Evolutionary conservation across 2,329 filamentous ascomycete species (phyloP).

Genomic region (Zopfia rhizophila): DNA sequence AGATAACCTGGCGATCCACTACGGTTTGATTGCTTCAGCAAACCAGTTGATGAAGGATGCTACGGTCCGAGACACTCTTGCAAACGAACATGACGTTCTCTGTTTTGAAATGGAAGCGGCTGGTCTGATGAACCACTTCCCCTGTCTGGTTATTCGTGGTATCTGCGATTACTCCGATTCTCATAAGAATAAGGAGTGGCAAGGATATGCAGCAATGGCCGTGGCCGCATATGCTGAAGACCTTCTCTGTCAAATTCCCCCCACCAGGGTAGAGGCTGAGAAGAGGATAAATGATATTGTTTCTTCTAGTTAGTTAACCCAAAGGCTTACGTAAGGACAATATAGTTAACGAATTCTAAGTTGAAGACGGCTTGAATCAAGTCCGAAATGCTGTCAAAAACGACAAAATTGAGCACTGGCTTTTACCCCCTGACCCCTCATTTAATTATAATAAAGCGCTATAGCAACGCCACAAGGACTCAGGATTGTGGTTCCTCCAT

Average conservation of each 20-base stretch:
- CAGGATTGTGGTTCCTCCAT: constrained; percentile 47
- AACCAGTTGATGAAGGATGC: too few species aligned
- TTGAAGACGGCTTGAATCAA: too few species aligned
- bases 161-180: too few species aligned
- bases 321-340: too few species aligned
- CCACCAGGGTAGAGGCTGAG: constrained; percentile 28
- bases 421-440: constrained; percentile 44
- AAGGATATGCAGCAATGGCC: constrained; percentile 18
- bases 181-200: constrained; percentile 15
- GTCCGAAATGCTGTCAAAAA: neutral
- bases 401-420: constrained; percentile 39
- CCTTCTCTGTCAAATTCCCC: constrained; percentile 25
- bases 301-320: too few species aligned
- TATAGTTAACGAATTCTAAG: too few species aligned
- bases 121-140: too few species aligned
- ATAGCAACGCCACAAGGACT: constrained; percentile 30
- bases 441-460: constrained; percentile 41
- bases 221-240: constrained; percentile 30
- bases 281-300: constrained; percentile 22
- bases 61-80: too few species aligned
- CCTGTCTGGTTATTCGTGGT: too few species aligned
- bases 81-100: too few species aligned
- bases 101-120: too few species aligned
- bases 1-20: constrained; percentile 1
- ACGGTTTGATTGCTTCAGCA: neutral